Evolutionary conservation across 441 rosid genomes (phyloP), one percentile per base, ranked within the genome.

Genomic region (Gossypium davidsonii): DNA sequence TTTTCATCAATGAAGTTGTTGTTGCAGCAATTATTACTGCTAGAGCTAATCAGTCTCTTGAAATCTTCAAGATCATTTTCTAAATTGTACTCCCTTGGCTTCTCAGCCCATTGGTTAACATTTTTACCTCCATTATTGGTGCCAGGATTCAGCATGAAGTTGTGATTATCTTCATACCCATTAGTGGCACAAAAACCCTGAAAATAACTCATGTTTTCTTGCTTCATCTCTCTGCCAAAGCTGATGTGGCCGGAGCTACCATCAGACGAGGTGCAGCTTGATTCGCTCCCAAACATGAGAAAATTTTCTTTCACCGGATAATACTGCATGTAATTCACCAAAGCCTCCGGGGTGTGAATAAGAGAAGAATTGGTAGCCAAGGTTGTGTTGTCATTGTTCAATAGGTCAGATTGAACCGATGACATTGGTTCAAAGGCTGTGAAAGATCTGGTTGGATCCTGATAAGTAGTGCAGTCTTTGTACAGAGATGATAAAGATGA

Each of bases 241-340:
- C 85, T 79, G 70, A 79, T 80, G 75, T 83, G 83, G 59, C 89
- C 49, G 58, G 81, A 78, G 74, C 85, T 87, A 14, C 83, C 88
- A 56, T 85, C 90, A 39, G 90, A 85, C 46, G 88, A 85, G 37
- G 85, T 84, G 77, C 86, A 82, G 51, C 88, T 85, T 57, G 81
- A 77, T 75, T 84, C 77, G 60, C 86, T 81, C 34, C 91, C 88
- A 81, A 85, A 86, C 64, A 76, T 66, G n/a, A 90, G 71, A 15
- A 85, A 66, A 69, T 83, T 85, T 10, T 81, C 82, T 39, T 80
- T 81, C 48, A 67, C 59, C 17, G 80, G 78, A 34, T 74, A 67
- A 70, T 79, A 79, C 25, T 82, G 79, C 78, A 79, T 62, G 46
- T 83, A 79, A 71, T 73, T 73, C 39, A 76, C 6, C 76, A 84